phyloP scores from a whole-genome alignment of 345 rosid genomes.

The Boechera stricta region DNA sequence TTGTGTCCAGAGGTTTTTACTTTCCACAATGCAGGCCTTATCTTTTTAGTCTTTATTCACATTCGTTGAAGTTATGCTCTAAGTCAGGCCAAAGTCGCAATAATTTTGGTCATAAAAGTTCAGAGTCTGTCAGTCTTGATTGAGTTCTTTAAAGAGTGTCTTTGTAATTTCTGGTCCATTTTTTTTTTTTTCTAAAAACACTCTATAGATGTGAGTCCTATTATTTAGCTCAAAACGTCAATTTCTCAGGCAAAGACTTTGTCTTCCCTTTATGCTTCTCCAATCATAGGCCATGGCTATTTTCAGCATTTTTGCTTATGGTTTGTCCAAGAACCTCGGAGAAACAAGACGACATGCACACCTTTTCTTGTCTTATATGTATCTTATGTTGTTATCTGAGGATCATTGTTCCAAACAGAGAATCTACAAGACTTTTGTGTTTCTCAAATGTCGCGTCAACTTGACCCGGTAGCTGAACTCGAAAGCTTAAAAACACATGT shows the following conservation, averaged over 20 bases:
- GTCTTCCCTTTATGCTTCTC: slow-evolving; percentile 15
- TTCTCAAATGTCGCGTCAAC: slow-evolving; percentile 35
- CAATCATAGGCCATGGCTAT: slow-evolving; percentile 24
- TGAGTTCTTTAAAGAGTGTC: not conserved
- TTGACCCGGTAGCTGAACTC: slow-evolving; percentile 45
- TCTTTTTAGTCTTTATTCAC: not conserved
- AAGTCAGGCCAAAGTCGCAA: too few relatives aligned
- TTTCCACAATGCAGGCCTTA: not conserved
- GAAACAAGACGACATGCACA: slow-evolving; percentile 36
- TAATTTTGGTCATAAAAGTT: too few relatives aligned
- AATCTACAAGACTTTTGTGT: not conserved
- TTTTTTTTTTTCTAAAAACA: not conserved
- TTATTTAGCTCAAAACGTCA: slow-evolving; percentile 36
- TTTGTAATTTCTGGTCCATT: slow-evolving; percentile 6
- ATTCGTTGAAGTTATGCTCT: not conserved
- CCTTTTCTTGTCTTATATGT: slow-evolving; percentile 17
- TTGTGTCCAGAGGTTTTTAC: not conserved
- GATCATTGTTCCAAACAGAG: slow-evolving; percentile 27
- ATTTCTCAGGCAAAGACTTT: slow-evolving; percentile 24
- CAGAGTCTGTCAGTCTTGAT: slow-evolving; percentile 5
- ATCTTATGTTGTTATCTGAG: slow-evolving; percentile 26
- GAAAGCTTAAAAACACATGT: slow-evolving; percentile 47
- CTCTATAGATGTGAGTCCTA: slow-evolving; percentile 16
- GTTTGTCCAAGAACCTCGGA: slow-evolving; percentile 50
- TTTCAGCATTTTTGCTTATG: slow-evolving; percentile 31